These are phyloP conservation scores for Pythium rishiriense DNA, from an alignment of 352 stramenopile genomes.

Conservation along the genomic window DNA sequence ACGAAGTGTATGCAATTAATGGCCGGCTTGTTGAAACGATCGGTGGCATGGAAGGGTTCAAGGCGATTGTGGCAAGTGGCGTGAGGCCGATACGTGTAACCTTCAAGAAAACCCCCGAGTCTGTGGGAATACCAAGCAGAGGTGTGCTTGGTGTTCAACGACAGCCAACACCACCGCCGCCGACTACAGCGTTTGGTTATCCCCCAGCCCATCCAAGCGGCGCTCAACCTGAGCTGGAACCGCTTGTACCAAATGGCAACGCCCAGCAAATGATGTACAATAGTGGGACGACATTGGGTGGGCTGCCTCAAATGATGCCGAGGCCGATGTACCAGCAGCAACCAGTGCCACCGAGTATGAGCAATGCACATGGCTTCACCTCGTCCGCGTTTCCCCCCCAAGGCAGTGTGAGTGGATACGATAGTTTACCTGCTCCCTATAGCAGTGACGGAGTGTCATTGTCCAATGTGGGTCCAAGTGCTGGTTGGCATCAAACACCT, in stretches of 20 bases:
- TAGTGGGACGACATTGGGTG: background rate
- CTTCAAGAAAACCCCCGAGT: slow-evolving; percentile 45
- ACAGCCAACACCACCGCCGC: background rate
- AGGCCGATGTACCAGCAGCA: slow-evolving; percentile 24
- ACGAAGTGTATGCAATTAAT: slow-evolving; percentile 84
- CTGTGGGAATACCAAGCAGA: slow-evolving; percentile 12
- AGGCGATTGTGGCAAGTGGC: slow-evolving; percentile 56
- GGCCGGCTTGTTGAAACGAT: slow-evolving; percentile 47
- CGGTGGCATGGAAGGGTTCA: slow-evolving; percentile 86
- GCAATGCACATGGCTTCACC: background rate
- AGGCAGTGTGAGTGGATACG: slow-evolving; percentile 8
- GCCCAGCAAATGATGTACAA: slow-evolving; percentile 14
- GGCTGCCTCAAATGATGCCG: background rate
- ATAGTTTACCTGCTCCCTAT: slow-evolving; percentile 6
- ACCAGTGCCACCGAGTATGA: background rate
- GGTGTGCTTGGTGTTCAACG: background rate
- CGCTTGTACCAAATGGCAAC: background rate
- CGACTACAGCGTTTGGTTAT: slow-evolving; percentile 1
- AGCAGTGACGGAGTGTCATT: slow-evolving; percentile 2
- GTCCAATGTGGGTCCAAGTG: background rate
- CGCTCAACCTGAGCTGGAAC: background rate
- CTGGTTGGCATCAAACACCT: slow-evolving; percentile 13
- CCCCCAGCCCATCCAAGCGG: background rate
- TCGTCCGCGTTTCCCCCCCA: background rate
- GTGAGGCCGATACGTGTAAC: slow-evolving; percentile 69